Percentiles rank a stretch among this genome's conserved stretches.
phyloP scores from a whole-genome alignment of 306 rosid genomes.

The Malus sieversii region DNA sequence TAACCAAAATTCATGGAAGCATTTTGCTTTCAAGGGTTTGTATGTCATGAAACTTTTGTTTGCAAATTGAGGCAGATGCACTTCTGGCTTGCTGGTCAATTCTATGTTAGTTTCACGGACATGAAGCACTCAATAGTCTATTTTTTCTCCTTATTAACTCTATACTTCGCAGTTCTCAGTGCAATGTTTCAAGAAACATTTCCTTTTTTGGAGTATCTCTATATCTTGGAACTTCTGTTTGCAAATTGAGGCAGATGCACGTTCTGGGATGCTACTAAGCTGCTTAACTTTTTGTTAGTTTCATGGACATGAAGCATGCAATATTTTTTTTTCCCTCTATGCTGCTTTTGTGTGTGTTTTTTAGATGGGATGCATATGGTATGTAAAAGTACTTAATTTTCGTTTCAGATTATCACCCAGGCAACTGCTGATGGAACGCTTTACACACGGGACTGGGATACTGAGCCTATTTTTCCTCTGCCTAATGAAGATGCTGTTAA shows the following conservation, averaged over 20 bases:
- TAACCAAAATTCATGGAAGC: background rate
- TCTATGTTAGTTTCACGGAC: background rate
- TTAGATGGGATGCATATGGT: background rate
- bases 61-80: background rate
- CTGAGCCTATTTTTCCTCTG: constrained; percentile 78
- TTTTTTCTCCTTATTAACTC: background rate
- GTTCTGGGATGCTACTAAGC: background rate
- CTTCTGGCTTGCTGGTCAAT: background rate
- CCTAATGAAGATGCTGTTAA: constrained; percentile 50
- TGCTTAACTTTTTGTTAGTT: background rate
- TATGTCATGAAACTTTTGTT: background rate
- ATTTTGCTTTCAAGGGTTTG: background rate
- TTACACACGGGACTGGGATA: constrained; percentile 77
- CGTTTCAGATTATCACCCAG: constrained; percentile 74
- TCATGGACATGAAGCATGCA: background rate
- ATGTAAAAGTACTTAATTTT: background rate
- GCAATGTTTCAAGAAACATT: background rate
- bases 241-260: background rate
- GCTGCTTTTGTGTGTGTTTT: background rate
- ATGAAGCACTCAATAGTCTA: background rate
- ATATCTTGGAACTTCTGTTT: background rate
- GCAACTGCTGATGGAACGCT: constrained; percentile 95
- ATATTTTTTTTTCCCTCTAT: background rate
- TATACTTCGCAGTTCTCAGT: background rate
- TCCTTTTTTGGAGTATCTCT: background rate